phyloP scores from a whole-genome alignment of 192 early-diverging fungal species.

The Gamsiella multidivaricata region DNA sequence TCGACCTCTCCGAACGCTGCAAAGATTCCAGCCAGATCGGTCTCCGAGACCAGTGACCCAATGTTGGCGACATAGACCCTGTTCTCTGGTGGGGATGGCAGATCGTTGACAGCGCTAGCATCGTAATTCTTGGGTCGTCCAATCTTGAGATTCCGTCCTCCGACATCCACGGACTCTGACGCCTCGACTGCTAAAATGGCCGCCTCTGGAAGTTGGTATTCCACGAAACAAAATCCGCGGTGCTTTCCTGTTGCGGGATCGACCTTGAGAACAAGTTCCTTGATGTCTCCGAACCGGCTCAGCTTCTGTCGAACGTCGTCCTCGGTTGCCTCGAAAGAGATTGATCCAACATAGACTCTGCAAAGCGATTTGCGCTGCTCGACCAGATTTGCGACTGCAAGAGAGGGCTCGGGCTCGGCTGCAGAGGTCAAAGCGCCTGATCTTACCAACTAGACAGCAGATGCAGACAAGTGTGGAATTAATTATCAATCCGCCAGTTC shows the following conservation, averaged over 20 bases:
- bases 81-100: conserved; percentile 70
- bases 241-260: conserved; percentile 81
- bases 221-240: conserved; percentile 92
- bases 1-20: conserved; percentile 84
- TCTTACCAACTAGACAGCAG: conserved; percentile 15
- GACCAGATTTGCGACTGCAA: conserved; percentile 32
- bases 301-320: conserved; percentile 83
- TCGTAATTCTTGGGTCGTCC: conserved; percentile 89
- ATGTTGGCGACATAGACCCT: conserved; percentile 90
- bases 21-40: conserved; percentile 81
- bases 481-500: too few species aligned
- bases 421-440: conserved; percentile 29
- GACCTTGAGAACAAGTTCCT: conserved; percentile 81
- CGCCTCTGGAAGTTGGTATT: conserved; percentile 89
- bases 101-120: conserved; percentile 63
- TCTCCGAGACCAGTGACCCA: conserved; percentile 78
- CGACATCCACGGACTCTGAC: conserved; percentile 86
- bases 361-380: conserved; percentile 49
- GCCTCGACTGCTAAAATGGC: conserved; percentile 81
- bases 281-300: conserved; percentile 80
- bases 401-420: conserved; percentile 39
- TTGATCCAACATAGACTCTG: conserved; percentile 86
- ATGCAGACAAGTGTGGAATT: neutral
- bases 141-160: conserved; percentile 84
- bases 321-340: conserved; percentile 87